Conservation (phyloP, 108 stramenopile species). For the Aureococcus anophagefferens region DNA sequence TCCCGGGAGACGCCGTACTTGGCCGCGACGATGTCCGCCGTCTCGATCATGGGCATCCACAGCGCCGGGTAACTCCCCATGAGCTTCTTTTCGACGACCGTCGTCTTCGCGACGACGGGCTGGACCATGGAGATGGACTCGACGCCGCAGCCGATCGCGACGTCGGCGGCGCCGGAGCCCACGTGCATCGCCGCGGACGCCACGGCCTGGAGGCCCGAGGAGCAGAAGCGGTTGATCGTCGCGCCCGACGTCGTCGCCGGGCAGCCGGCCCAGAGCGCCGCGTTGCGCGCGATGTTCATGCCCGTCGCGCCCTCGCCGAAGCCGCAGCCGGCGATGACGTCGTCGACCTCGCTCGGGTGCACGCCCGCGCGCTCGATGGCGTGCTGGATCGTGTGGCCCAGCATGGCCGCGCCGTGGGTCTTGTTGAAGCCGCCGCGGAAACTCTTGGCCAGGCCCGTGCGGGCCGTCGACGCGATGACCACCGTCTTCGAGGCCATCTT, state of each 20-base stretch:
- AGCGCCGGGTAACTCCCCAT: constrained; percentile 18
- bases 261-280: constrained; percentile 14
- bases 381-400: constrained; percentile 12
- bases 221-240: constrained; percentile 50
- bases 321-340: constrained; percentile 25
- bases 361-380: constrained; percentile 9
- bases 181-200: constrained; percentile 39
- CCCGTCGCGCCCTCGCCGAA: constrained; percentile 18
- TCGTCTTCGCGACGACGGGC: constrained; percentile 21
- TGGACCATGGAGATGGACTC: constrained; percentile 40
- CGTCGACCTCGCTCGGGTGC: constrained; percentile 16
- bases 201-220: constrained; percentile 42
- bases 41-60: constrained; percentile 37
- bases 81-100: constrained; percentile 20
- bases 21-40: constrained; percentile 37
- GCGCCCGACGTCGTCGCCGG: constrained; percentile 34
- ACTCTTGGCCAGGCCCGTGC: constrained; percentile 17
- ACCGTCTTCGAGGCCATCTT: no score
- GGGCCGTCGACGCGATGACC: constrained; percentile 19
- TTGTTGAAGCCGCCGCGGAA: constrained; percentile 22
- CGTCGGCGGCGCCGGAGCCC: constrained; percentile 23
- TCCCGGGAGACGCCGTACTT: constrained; percentile 25
- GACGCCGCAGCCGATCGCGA: constrained; percentile 39
- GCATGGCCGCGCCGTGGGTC: constrained; percentile 17
- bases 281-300: constrained; percentile 26